These are phyloP conservation scores for Suhomyces sp. DNA, from an alignment of 805 yeast species.

Conservation along the genomic window DNA sequence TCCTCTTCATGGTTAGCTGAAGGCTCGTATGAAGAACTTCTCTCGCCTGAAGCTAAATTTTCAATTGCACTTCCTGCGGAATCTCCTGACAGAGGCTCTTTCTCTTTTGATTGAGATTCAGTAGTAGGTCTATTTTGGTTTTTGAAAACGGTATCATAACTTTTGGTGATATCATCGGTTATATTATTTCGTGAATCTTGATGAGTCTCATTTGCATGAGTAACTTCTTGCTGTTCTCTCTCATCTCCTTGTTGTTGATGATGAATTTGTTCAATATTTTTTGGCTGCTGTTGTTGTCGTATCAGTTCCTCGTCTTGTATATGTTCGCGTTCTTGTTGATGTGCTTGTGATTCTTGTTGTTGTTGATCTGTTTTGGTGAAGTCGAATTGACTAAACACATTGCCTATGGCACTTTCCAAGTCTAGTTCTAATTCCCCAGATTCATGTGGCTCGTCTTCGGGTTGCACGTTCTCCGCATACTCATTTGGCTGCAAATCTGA, in stretches of 20 bases:
- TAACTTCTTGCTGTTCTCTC: background rate
- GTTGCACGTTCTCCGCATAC: background rate
- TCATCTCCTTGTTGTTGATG: background rate
- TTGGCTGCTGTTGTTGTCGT: background rate
- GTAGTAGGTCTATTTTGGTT: background rate
- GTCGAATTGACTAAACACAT: slow-evolving; percentile 35
- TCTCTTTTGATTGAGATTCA: background rate
- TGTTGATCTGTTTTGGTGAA: slow-evolving; percentile 6
- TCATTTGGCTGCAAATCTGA: slow-evolving; percentile 10
- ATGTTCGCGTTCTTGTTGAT: background rate
- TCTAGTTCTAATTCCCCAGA: slow-evolving; percentile 10
- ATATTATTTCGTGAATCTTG: background rate
- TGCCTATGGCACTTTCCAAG: slow-evolving; percentile 36
- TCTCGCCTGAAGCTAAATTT: background rate
- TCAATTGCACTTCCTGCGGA: background rate
- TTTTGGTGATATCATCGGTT: background rate
- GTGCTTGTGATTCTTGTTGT: background rate
- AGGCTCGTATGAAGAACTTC: background rate
- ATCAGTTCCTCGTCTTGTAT: background rate
- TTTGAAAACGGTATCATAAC: background rate
- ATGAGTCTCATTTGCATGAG: background rate
- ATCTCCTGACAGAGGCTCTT: background rate
- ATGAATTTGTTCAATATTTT: background rate
- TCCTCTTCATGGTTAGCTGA: slow-evolving; percentile 4
- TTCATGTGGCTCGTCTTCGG: slow-evolving; percentile 2